Conservation (phyloP, 768 basidiomycete species). For the Hygrophoropsis aurantiaca region DNA sequence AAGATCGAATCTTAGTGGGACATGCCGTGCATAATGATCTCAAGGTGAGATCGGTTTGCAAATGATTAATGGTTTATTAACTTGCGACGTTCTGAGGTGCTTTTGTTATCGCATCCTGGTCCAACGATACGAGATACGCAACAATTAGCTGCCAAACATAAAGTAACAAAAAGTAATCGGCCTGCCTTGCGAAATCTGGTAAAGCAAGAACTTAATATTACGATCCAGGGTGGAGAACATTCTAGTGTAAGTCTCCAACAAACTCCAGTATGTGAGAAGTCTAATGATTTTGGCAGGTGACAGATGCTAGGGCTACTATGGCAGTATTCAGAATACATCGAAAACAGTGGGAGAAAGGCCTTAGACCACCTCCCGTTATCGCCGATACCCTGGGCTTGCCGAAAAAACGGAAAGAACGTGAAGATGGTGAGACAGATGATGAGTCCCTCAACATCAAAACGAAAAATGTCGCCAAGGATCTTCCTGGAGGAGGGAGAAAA, state of each 20-base stretch:
- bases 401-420: conserved; percentile 13
- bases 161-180: conserved; percentile 59
- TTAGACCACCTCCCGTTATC: conserved; percentile 7
- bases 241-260: conserved; percentile 64
- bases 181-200: conserved; percentile 80
- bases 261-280: background rate
- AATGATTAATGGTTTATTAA: background rate
- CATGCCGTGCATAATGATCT: conserved; percentile 93
- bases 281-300: conserved; percentile 53
- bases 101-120: conserved; percentile 71
- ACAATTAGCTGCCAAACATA: conserved; percentile 54
- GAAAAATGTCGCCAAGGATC: conserved; percentile 10
- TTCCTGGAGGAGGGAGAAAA: conserved; percentile 56
- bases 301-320: conserved; percentile 94
- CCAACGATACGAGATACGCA: conserved; percentile 71
- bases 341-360: conserved; percentile 74
- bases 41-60: conserved; percentile 42
- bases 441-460: background rate
- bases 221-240: conserved; percentile 89
- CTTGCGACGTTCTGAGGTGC: conserved; percentile 40
- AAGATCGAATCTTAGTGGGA: conserved; percentile 80
- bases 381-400: conserved; percentile 12
- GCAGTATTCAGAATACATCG: conserved; percentile 84
- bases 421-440: conserved; percentile 8
- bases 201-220: conserved; percentile 71